phyloP scores from a whole-genome alignment of 306 rosid genomes.

The Aeschynomene evenia region DNA sequence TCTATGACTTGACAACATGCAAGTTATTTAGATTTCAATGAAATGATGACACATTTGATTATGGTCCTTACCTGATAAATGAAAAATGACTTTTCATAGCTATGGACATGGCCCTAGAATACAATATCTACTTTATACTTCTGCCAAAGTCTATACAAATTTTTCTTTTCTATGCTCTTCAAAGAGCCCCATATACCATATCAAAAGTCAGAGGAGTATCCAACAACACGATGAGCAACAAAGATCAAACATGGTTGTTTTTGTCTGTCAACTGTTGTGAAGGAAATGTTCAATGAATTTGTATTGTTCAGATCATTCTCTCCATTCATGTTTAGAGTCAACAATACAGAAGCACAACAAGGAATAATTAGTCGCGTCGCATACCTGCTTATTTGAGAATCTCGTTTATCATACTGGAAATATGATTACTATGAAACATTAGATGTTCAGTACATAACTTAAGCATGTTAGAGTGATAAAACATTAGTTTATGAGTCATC shows the following conservation, averaged over 20 bases:
- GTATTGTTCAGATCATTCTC: constrained; percentile 87
- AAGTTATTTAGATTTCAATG: constrained; percentile 11
- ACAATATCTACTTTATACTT: constrained; percentile 85
- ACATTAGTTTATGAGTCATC: background rate
- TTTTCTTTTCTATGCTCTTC: constrained; percentile 96
- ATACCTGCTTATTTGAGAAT: constrained; percentile 53
- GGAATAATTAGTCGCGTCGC: constrained; percentile 76
- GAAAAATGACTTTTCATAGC: constrained; percentile 91
- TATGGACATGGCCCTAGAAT: constrained; percentile 85
- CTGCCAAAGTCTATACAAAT: constrained; percentile 91
- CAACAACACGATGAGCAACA: constrained; percentile 85
- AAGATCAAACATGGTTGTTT: constrained; percentile 96
- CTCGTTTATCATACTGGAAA: background rate
- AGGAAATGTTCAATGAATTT: constrained; percentile 85
- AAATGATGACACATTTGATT: constrained; percentile 7
- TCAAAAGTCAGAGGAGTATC: constrained; percentile 67
- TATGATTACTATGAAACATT: background rate
- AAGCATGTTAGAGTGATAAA: background rate
- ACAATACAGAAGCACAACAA: constrained; percentile 88
- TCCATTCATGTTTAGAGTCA: constrained; percentile 89
- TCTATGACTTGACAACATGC: background rate
- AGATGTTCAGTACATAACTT: background rate
- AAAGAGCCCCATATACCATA: constrained; percentile 64
- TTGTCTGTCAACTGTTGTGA: constrained; percentile 80
- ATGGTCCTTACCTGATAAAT: constrained; percentile 66